Evolutionary conservation across 768 basidiomycete genomes (phyloP).

Genomic region (Mycena alexandri): DNA sequence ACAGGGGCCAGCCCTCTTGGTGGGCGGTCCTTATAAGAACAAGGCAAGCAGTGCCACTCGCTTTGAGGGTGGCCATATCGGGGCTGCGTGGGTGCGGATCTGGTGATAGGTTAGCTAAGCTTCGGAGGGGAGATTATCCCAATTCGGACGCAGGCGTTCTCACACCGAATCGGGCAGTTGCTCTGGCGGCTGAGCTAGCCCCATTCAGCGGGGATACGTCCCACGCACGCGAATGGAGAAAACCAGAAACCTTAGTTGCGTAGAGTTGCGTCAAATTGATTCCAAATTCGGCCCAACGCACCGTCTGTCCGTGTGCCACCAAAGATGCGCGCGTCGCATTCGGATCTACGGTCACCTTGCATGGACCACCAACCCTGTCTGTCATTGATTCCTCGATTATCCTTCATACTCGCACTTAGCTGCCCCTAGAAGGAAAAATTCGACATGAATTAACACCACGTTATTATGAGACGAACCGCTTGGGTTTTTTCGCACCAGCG

Average conservation of each 20-base stretch:
- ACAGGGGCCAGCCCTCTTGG: conserved; percentile 15
- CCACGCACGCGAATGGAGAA: conserved; percentile 12
- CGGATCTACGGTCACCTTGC: conserved; percentile 6
- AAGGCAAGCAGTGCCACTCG: conserved; percentile 16
- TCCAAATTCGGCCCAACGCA: conserved; percentile 20
- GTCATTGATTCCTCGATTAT: too few relatives aligned
- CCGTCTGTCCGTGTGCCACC: conserved; percentile 10
- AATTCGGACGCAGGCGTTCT: too few relatives aligned
- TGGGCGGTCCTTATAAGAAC: conserved; percentile 10
- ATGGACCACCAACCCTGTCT: too few relatives aligned
- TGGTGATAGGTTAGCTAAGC: not conserved
- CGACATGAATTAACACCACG: too few relatives aligned
- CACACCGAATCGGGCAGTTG: too few relatives aligned
- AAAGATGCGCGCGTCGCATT: conserved; percentile 11
- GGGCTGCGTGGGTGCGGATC: conserved; percentile 11
- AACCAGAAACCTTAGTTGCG: conserved; percentile 23
- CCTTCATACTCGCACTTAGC: too few relatives aligned
- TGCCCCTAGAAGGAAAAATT: too few relatives aligned
- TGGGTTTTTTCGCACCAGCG: too few relatives aligned
- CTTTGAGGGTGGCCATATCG: conserved; percentile 7
- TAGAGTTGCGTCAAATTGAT: not conserved
- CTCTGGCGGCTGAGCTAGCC: not conserved
- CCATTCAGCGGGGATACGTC: not conserved
- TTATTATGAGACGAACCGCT: too few relatives aligned
- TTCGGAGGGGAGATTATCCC: too few relatives aligned